These are phyloP conservation scores for Prunus dulcis DNA, from an alignment of 306 rosid species.

Conservation along the genomic window DNA sequence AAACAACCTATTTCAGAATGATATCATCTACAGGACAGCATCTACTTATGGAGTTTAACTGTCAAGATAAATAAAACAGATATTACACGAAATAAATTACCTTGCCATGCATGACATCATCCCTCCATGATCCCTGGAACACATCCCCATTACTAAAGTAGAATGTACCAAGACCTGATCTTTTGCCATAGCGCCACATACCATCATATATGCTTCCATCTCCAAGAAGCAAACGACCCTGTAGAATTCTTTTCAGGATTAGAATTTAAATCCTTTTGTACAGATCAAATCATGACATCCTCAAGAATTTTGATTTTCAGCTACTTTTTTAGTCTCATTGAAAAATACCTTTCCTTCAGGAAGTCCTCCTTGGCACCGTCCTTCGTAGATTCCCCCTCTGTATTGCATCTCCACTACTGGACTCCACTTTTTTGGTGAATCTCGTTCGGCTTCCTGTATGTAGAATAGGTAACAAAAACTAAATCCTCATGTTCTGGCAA, in stretches of 20 bases:
- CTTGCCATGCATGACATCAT: conserved; percentile 96
- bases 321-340: conserved; percentile 1
- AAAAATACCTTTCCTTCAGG: conserved; percentile 89
- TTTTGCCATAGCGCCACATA: conserved; percentile 84
- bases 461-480: conserved; percentile 18
- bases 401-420: conserved; percentile 84
- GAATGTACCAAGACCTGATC: conserved; percentile 84
- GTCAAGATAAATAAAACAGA: background rate
- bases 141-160: conserved; percentile 88
- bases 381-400: conserved; percentile 82
- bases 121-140: conserved; percentile 98
- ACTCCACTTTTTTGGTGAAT: conserved; percentile 81
- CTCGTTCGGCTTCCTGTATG: conserved; percentile 87
- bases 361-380: conserved; percentile 95
- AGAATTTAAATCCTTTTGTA: conserved; percentile 5
- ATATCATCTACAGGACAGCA: background rate
- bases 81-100: conserved; percentile 26
- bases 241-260: conserved; percentile 22
- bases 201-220: conserved; percentile 97
- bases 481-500: conserved; percentile 17
- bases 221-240: conserved; percentile 78
- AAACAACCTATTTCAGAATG: background rate
- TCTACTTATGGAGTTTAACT: background rate
- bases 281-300: background rate
- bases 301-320: background rate